phyloP scores from a whole-genome alignment of 2,329 filamentous ascomycete genomes.

The Didymella pomorum region DNA sequence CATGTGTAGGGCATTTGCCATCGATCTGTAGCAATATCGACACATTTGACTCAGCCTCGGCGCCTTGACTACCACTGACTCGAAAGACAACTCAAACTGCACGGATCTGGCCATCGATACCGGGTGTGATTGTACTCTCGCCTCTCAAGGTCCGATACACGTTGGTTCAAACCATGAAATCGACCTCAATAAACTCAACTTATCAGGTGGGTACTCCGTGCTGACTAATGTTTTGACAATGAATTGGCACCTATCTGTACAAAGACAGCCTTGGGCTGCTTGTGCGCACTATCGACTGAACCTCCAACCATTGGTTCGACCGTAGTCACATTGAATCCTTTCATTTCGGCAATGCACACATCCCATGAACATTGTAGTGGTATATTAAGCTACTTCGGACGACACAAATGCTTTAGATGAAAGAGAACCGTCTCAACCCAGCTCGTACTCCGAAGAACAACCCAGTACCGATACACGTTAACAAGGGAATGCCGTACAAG shows the following conservation, averaged over 20 bases:
- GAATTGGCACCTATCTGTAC: too few relatives aligned
- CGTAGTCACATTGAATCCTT: background rate
- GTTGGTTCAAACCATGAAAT: background rate
- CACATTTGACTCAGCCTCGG: conserved; percentile 2
- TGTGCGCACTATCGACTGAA: too few relatives aligned
- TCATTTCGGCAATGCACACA: background rate
- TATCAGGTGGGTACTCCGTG: too few relatives aligned
- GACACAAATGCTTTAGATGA: conserved; percentile 14
- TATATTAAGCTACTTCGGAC: background rate
- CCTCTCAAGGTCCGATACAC: background rate
- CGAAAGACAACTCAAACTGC: background rate
- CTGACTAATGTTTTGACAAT: too few relatives aligned
- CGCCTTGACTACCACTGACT: background rate
- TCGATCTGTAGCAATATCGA: conserved; percentile 14
- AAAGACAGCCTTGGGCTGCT: too few relatives aligned
- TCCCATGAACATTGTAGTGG: background rate
- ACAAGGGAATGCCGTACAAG: conserved; percentile 43
- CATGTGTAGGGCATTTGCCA: conserved; percentile 5
- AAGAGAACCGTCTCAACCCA: conserved; percentile 28
- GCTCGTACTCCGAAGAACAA: conserved; percentile 38
- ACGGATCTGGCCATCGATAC: background rate
- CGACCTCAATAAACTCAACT: too few relatives aligned
- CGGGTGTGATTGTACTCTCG: background rate
- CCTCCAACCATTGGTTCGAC: too few relatives aligned
- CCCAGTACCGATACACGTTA: conserved; percentile 38